These are phyloP conservation scores for Sporothrix pseudoabietina DNA, from an alignment of 2,329 filamentous ascomycete species.

Conservation along the genomic window DNA sequence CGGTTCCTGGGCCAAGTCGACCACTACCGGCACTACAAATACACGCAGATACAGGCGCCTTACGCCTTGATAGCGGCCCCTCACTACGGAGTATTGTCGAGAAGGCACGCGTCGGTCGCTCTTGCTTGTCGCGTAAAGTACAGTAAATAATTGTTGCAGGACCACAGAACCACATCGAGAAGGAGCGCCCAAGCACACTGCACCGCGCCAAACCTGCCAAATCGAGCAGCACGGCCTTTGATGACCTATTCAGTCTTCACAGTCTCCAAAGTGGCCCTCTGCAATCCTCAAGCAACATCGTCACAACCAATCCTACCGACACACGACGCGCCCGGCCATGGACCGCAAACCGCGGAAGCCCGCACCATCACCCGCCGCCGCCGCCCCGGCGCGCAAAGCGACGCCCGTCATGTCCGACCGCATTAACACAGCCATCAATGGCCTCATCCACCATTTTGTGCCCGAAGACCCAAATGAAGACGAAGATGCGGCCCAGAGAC, in stretches of 20 bases:
- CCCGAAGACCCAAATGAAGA: slow-evolving; percentile 66
- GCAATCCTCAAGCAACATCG: not conserved
- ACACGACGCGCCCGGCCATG: slow-evolving; percentile 23
- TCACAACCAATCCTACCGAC: not conserved
- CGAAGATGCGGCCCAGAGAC: slow-evolving; percentile 67
- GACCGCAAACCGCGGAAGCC: slow-evolving; percentile 29
- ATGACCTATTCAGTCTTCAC: not conserved
- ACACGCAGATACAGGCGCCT: not conserved
- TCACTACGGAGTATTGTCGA: not conserved
- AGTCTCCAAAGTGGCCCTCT: not conserved
- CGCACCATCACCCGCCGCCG: slow-evolving; percentile 23
- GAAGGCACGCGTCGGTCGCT: slow-evolving; percentile 29
- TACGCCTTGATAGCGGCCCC: not conserved
- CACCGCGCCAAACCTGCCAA: slow-evolving; percentile 19
- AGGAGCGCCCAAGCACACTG: slow-evolving; percentile 5
- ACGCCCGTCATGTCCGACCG: slow-evolving; percentile 64
- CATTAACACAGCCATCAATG: slow-evolving; percentile 76
- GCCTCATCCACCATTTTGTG: slow-evolving; percentile 74
- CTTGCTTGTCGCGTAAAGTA: slow-evolving; percentile 30
- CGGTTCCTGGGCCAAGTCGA: not conserved
- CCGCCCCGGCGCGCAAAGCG: slow-evolving; percentile 45
- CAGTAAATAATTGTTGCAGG: slow-evolving; percentile 19
- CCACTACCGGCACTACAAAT: not conserved
- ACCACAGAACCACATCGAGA: not conserved
- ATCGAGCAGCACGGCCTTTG: slow-evolving; percentile 13